phyloP scores from a whole-genome alignment of 2,329 filamentous ascomycete species.

The Fusarium tjaetaba region DNA sequence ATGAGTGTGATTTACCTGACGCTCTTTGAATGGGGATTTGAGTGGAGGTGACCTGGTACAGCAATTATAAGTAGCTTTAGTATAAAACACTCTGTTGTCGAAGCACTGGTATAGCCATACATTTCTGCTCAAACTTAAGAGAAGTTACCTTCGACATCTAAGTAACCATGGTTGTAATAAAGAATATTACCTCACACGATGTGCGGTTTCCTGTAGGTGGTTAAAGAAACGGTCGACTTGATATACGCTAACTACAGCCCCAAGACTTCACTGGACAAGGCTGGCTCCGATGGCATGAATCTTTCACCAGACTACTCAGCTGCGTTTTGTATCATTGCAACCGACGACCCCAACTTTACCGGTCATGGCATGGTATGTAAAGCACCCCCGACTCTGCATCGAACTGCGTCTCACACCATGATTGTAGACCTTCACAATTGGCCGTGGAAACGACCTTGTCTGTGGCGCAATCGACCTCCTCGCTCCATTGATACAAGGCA shows the following conservation, averaged over 20 bases:
- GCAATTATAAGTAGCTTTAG: too few relatives aligned
- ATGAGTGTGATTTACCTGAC: neutral
- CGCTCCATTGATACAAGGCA: constrained; percentile 78
- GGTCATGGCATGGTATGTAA: constrained; percentile 79
- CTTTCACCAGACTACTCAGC: constrained; percentile 90
- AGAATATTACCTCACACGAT: neutral
- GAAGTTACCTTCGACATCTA: fast-evolving
- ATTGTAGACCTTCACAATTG: constrained; percentile 77
- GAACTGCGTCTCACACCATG: neutral
- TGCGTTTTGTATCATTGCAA: constrained; percentile 89
- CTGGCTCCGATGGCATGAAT: constrained; percentile 95
- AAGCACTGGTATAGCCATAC: neutral
- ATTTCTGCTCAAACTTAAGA: neutral
- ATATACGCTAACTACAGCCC: fast-evolving
- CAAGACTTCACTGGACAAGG: constrained; percentile 86
- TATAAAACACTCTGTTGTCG: too few relatives aligned
- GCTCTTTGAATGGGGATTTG: fast-evolving
- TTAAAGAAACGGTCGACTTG: fast-evolving
- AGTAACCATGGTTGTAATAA: neutral
- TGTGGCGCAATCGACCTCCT: constrained; percentile 84
- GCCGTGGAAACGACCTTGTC: constrained; percentile 91
- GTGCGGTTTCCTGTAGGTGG: neutral
- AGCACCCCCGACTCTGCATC: fast-evolving
- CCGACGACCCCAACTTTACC: constrained; percentile 70
- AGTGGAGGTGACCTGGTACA: neutral